phyloP scores from a whole-genome alignment of 83 land plant genomes.

The Isoetes engelmannii region DNA sequence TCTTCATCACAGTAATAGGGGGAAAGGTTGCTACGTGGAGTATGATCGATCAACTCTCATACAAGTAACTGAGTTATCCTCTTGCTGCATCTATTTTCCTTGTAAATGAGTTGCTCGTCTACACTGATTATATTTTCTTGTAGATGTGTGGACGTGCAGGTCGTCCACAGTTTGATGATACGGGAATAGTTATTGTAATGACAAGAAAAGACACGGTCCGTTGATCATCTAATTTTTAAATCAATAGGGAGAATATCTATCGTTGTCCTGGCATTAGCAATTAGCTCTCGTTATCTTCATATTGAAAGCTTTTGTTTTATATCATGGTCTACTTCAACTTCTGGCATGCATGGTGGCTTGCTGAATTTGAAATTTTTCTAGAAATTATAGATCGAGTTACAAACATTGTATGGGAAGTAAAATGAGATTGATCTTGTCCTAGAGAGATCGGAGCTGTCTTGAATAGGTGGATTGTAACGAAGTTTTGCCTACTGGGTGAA shows the following conservation, averaged over 20 bases:
- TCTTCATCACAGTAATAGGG: conserved; percentile 60
- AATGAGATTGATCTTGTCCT: too few relatives aligned
- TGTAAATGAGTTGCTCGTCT: neutral
- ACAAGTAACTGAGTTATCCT: conserved; percentile 46
- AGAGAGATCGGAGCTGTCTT: too few relatives aligned
- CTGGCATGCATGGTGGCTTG: neutral
- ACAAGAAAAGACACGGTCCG: conserved; percentile 84
- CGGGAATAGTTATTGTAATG: conserved; percentile 86
- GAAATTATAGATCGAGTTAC: neutral
- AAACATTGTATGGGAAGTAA: neutral
- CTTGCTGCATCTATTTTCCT: neutral
- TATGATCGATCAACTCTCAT: conserved; percentile 84
- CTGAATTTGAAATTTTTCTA: neutral
- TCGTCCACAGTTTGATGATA: conserved; percentile 94
- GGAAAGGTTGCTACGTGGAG: conserved; percentile 79
- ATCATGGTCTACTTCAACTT: neutral
- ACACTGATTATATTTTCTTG: conserved; percentile 3
- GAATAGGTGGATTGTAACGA: too few relatives aligned
- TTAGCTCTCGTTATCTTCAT: neutral
- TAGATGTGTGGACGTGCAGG: conserved; percentile 99
- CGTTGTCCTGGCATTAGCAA: neutral
- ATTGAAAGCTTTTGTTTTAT: neutral
- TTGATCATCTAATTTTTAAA: neutral
- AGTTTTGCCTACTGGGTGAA: too few relatives aligned
- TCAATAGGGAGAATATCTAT: neutral